phyloP scores from a whole-genome alignment of 306 rosid genomes.

The Cicer pinnatifidum region DNA sequence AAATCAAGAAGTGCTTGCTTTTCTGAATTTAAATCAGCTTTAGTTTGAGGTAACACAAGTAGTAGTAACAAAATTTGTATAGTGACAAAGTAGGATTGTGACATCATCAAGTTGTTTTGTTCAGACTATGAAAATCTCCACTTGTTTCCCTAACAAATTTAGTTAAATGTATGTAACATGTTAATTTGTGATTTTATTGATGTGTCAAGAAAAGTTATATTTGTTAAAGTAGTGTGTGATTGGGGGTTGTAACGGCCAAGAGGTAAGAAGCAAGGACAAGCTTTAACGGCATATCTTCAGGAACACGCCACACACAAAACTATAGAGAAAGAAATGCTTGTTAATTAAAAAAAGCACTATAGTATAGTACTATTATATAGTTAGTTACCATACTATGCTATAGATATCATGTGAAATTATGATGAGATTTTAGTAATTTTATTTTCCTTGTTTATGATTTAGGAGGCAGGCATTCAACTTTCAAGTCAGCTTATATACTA shows the following conservation, averaged over 20 bases:
- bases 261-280: slow-evolving; percentile 39
- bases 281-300: slow-evolving; percentile 73
- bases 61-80: slow-evolving; percentile 48
- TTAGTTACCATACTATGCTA: slow-evolving; percentile 23
- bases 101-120: slow-evolving; percentile 55
- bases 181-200: too few species aligned
- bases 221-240: neutral
- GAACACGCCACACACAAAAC: slow-evolving; percentile 49
- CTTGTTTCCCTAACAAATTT: too few species aligned
- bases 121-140: neutral
- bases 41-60: slow-evolving; percentile 42
- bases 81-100: slow-evolving; percentile 38
- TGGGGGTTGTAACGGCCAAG: slow-evolving; percentile 40
- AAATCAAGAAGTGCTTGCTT: slow-evolving; percentile 83
- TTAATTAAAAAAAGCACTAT: slow-evolving; percentile 23
- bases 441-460: slow-evolving; percentile 45
- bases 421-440: slow-evolving; percentile 29
- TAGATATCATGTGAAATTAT: neutral
- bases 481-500: neutral
- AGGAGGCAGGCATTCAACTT: slow-evolving; percentile 50
- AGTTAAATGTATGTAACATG: too few species aligned
- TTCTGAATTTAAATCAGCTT: slow-evolving; percentile 70
- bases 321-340: slow-evolving; percentile 10
- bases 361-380: neutral
- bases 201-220: too few species aligned